These are phyloP conservation scores for Sporobolomyces phaffii DNA, from an alignment of 768 basidiomycete genomes.

Conservation along the genomic window DNA sequence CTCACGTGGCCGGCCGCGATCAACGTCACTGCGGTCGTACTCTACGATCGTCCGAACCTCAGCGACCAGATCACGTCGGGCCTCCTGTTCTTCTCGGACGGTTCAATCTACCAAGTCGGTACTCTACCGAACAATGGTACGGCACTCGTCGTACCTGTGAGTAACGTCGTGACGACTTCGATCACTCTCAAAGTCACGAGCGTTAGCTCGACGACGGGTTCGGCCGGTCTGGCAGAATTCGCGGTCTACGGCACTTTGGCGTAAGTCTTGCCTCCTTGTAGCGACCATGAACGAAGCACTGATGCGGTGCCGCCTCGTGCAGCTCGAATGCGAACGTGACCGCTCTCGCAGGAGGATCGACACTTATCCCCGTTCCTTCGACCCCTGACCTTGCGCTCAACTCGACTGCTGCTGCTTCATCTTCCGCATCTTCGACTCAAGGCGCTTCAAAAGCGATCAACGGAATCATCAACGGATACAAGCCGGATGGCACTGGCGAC, in stretches of 20 bases:
- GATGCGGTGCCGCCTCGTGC: too few relatives aligned
- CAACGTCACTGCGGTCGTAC: conserved; percentile 1
- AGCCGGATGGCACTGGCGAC: background rate
- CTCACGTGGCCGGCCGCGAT: conserved; percentile 2
- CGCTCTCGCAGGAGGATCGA: background rate
- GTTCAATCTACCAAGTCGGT: background rate
- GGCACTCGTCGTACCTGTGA: conserved; percentile 2
- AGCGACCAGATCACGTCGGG: conserved; percentile 11
- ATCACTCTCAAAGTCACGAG: conserved; percentile 7
- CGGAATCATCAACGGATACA: conserved; percentile 22
- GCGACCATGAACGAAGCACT: background rate
- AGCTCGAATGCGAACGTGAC: background rate
- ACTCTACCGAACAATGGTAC: conserved; percentile 19
- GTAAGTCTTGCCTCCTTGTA: background rate
- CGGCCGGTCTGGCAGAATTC: conserved; percentile 12
- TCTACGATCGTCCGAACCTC: conserved; percentile 31
- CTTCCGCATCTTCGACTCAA: background rate
- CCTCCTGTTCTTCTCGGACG: conserved; percentile 18
- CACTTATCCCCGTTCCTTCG: background rate
- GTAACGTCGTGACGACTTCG: background rate
- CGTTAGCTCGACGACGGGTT: background rate
- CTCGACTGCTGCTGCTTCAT: background rate
- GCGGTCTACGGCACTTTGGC: background rate
- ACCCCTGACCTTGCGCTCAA: conserved; percentile 11
- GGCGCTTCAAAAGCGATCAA: conserved; percentile 12